Conservation (phyloP, 176 grass and related monocot species). For the Ananas comosus region DNA sequence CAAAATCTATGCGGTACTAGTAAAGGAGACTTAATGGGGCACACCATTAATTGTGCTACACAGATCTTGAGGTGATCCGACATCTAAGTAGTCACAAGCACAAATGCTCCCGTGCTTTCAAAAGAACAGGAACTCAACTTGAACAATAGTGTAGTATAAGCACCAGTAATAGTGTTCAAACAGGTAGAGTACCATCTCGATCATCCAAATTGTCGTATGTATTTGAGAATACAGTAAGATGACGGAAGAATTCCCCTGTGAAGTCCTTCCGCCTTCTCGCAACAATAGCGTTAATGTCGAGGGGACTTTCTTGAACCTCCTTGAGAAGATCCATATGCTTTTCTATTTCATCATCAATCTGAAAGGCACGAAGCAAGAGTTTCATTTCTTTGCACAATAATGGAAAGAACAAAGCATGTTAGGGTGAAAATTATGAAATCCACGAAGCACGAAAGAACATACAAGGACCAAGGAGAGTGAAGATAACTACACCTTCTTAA, state of each 20-base stretch:
- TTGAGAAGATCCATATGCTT: conserved; percentile 73
- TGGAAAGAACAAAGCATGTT: no score
- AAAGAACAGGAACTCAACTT: no score
- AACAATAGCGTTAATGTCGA: conserved; percentile 74
- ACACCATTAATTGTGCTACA: no score
- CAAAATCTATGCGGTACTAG: no score
- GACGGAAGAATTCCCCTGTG: conserved; percentile 61
- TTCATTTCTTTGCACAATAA: neutral
- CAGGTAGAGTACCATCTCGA: conserved; percentile 53
- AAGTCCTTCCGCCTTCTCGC: conserved; percentile 74
- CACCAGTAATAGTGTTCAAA: neutral
- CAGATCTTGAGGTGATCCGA: no score
- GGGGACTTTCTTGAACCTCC: conserved; percentile 58
- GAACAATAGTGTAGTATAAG: neutral
- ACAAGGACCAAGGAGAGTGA: neutral
- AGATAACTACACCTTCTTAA: conserved; percentile 54
- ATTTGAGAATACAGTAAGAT: conserved; percentile 63
- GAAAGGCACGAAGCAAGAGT: conserved; percentile 2
- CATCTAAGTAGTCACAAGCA: no score
- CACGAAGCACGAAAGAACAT: neutral
- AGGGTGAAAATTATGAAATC: neutral
- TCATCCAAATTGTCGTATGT: conserved; percentile 57
- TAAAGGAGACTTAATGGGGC: no score
- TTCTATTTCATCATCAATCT: conserved; percentile 90
- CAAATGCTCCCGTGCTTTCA: no score